phyloP scores from a whole-genome alignment of 129 eudicot genomes.

The Flaveria brownii region DNA sequence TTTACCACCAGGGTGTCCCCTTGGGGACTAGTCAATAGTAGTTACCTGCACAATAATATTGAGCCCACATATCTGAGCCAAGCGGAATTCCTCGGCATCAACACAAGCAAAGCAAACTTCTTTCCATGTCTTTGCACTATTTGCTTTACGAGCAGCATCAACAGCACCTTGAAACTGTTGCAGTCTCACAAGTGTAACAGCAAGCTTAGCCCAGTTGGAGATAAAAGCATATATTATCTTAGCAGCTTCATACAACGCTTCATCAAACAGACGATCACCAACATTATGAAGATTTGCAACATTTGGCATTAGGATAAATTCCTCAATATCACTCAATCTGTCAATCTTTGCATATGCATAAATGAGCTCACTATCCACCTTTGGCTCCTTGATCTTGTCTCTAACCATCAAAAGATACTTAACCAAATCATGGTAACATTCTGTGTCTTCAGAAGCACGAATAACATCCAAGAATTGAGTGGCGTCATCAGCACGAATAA shows the following conservation, averaged over 20 bases:
- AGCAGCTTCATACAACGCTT: conserved; percentile 93
- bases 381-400: conserved; percentile 91
- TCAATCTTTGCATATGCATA: conserved; percentile 97
- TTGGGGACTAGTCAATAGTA: neutral
- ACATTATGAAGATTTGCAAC: conserved; percentile 93
- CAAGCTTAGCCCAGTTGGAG: conserved; percentile 98
- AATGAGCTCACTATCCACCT: conserved; percentile 92
- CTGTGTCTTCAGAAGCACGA: conserved; percentile 79
- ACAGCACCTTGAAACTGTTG: conserved; percentile 97
- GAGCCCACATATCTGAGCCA: conserved; percentile 98
- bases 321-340: conserved; percentile 84
- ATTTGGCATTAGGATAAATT: conserved; percentile 96
- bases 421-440: conserved; percentile 88
- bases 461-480: conserved; percentile 95
- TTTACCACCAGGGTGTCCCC: too few species aligned
- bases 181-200: conserved; percentile 80
- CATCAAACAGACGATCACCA: conserved; percentile 96
- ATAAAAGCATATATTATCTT: conserved; percentile 93
- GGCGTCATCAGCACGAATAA: conserved; percentile 95
- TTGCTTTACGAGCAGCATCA: conserved; percentile 99
- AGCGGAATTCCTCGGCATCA: conserved; percentile 99
- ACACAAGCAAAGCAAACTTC: conserved; percentile 99
- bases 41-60: conserved; percentile 86
- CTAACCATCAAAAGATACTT: conserved; percentile 92
- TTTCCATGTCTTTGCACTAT: conserved; percentile 98